Base-by-base conservation (phyloP, 2,329 filamentous ascomycete genomes). In the Xylaria sp. region DNA sequence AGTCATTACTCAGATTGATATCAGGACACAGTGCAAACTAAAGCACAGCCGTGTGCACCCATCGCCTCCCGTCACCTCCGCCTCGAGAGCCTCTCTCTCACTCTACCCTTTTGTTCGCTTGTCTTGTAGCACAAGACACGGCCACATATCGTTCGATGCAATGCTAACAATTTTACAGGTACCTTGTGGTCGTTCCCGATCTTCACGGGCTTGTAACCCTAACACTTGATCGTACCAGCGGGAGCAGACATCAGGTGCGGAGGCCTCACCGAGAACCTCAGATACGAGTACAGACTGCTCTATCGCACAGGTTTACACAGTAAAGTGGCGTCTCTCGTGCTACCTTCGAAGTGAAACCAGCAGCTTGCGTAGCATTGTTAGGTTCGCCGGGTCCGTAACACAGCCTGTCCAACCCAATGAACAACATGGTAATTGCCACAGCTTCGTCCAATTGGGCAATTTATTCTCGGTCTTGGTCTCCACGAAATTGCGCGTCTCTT, bases 161-260 rank as follows among this genome's bases (percentile, higher is more conserved):
- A 25, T 51, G 31, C 19, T 23, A 11, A 33, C 29, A 33, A 33
- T 6, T 6, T 6, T 11, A 11, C 6, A 6, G 29, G 29, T 33
- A 6, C 29, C 13, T 37, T 17, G 47, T 27, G 19, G 37, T n/a
- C 27, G 29, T 21, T 40, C 19, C 37, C 51, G 38, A 53, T 29
- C 19, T 31, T 29, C 37, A 23, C 33, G 27, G 23, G 6, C 19
- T 46, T 44, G 31, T n/a, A 44, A 38, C 38, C 35, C 21, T 21
- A 13, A n/a, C 23, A 11, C n/a, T 37, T 52, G 23, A 58, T 58
- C 55, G 55, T 52, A 58, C 55, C 55, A 23, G 21, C 21, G 17
- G 29, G 13, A 15, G 15, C 35, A 33, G 27, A 46, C 27, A 35
- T 35, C 13, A 35, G 21, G 46, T 11, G 27, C 43, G 25, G 43